Evolutionary conservation across 441 rosid species (phyloP), one percentile per base, ranked within the genome.

Genomic region (Sinapis alba): DNA sequence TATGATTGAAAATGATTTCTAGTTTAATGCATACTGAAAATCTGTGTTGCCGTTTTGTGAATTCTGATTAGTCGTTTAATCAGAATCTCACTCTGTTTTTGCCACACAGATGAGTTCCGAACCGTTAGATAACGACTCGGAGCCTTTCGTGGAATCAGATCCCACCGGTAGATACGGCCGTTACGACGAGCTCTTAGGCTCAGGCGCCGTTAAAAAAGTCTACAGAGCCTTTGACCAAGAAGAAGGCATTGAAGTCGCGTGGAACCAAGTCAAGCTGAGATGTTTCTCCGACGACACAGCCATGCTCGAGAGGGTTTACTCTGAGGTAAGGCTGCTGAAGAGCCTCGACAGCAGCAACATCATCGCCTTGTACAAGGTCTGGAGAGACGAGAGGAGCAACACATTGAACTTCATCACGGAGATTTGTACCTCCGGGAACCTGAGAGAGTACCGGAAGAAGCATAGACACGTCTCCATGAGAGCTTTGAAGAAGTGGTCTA

Each of bases 161-260:
- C 92, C 88, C 6, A 90, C 89, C 5, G 88, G 90, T 16, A 79
- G 92, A 18, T 90, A 86, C 26, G 95, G 95, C 11, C 86, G 92
- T 0, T 88, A 88, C 81, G 64, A 27, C 1, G 91, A 85, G 34
- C 79, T 88, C 0, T 75, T 90, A 0, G 92, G 95, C 3, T 68
- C 78, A 4, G 92, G 92, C 1, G 90, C 92, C 0, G 87, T 86
- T 4, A 90, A 90, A 26, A 88, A 85, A 20, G 95, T 90, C 5
- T 90, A 90, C 76, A 72, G 87, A 0, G 86, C 89, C 9, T 86
- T 86, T 60, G 89, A 86, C 67, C 86, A 86, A 71, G 89, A 84
- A 57, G 86, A 86, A 70, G 87, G 86, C 53, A 83, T 86, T 1
- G 89, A 86, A 53, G 86, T 86, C 23, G 87, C 89, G 18, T 86